Evolutionary conservation across 2,329 filamentous ascomycete genomes (phyloP), one percentile per base, ranked within the genome.

Genomic region (Fusarium abutilonis): DNA sequence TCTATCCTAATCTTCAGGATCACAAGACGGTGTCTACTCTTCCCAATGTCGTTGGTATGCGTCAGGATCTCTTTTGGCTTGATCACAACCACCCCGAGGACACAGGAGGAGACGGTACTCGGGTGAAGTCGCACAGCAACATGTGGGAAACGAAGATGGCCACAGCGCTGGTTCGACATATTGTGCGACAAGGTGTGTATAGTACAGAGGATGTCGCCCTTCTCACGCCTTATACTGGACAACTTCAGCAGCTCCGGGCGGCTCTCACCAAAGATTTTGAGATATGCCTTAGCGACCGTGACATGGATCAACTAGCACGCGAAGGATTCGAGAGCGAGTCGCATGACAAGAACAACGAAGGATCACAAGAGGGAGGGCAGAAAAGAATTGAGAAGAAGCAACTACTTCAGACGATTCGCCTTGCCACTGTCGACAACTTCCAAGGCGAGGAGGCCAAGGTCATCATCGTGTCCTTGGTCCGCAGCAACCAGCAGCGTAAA

Each of bases 371-470:
- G n/a, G n/a, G n/a, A n/a, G n/a, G n/a, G 21, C 21, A 23, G 21
- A 23, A 4, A 23, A 23, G 21, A 23, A 6, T 23, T 6, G 21
- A 23, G 4, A 23, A 23, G 21, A 23, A 23, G 21, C 4, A 6
- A 4, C 21, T 23, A 23, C 4, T 4, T 4, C 21, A 23, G 21
- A 23, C 21, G 4, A 4, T 23, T 4, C 21, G 21, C 4, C 6
- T 46, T 7, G 87, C 88, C 0, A 92, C 88, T 0, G 83, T 92
- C 0, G 88, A 91, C 71, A 93, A 92, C 62, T 93, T 91, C 52
- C 89, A 93, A 66, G 90, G 90, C 0, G 89, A 93, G 69, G 89
- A 93, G 67, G 87, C 86, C 2, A 88, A 90, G 47, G 77, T 93
- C 9, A 79, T 93, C 1, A 78, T 93, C 3, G 77, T 93, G 0